phyloP scores from a whole-genome alignment of 2,329 filamentous ascomycete genomes.

The Alternaria gaisen region DNA sequence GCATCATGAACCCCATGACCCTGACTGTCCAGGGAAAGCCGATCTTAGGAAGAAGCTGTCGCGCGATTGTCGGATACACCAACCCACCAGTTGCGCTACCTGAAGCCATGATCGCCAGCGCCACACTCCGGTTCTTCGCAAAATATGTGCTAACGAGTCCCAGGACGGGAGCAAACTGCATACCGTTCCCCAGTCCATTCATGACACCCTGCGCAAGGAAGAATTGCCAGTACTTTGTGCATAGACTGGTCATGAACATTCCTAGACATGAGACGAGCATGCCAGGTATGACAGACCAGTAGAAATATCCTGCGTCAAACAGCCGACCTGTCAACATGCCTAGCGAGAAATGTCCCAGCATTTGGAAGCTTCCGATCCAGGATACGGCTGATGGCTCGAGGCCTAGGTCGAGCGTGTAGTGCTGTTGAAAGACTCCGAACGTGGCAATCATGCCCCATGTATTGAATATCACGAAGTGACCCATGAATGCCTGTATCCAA shows the following conservation, averaged over 20 bases:
- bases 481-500: slow-evolving; percentile 50
- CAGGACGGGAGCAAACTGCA: slow-evolving; percentile 47
- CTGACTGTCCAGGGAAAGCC: slow-evolving; percentile 74
- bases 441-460: slow-evolving; percentile 51
- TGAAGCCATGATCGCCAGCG: slow-evolving; percentile 66
- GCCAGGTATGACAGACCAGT: slow-evolving; percentile 54
- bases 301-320: slow-evolving; percentile 62
- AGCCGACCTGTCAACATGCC: slow-evolving; percentile 62
- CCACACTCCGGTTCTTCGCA: slow-evolving; percentile 64
- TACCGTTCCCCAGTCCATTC: slow-evolving; percentile 45
- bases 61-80: slow-evolving; percentile 66
- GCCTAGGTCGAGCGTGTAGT: slow-evolving; percentile 43
- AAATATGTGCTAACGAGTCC: slow-evolving; percentile 64
- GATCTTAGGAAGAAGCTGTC: slow-evolving; percentile 65
- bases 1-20: slow-evolving; percentile 67
- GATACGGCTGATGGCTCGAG: slow-evolving; percentile 57
- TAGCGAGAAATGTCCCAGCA: slow-evolving; percentile 61
- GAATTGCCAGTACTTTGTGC: slow-evolving; percentile 60
- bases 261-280: slow-evolving; percentile 56
- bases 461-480: slow-evolving; percentile 50
- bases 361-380: slow-evolving; percentile 63
- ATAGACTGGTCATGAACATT: slow-evolving; percentile 63
- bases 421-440: slow-evolving; percentile 50
- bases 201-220: slow-evolving; percentile 50
- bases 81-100: slow-evolving; percentile 71